These are phyloP conservation scores for Annulohypoxylon stygium DNA, from an alignment of 495 filamentous ascomycete genomes.

Conservation along the genomic window DNA sequence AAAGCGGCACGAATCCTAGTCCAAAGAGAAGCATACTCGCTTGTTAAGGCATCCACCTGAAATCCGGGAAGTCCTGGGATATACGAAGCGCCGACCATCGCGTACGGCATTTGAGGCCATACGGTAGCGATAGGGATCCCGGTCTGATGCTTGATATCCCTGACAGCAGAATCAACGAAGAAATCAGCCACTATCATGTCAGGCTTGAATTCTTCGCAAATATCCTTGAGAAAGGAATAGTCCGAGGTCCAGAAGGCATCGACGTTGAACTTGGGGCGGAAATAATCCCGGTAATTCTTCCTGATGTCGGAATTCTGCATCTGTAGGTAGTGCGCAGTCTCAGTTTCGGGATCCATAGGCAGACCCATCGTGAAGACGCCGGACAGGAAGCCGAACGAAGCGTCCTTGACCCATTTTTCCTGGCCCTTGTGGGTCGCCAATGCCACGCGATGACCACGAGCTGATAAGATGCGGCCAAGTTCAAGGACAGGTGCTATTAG, in stretches of 20 bases:
- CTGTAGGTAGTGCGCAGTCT: conserved; percentile 49
- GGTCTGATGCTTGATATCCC: conserved; percentile 53
- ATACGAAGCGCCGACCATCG: conserved; percentile 53
- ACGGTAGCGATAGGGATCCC: conserved; percentile 54
- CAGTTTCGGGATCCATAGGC: conserved; percentile 33
- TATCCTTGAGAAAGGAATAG: conserved; percentile 50
- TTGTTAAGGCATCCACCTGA: conserved; percentile 54
- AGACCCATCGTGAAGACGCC: conserved; percentile 37
- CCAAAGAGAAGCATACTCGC: conserved; percentile 54
- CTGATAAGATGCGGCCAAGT: conserved; percentile 52
- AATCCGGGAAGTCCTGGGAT: conserved; percentile 58
- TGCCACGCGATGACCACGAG: conserved; percentile 54
- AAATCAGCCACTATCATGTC: conserved; percentile 57
- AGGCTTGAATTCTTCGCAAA: conserved; percentile 43
- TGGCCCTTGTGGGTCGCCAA: conserved; percentile 57
- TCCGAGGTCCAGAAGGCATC: conserved; percentile 58
- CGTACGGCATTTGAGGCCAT: conserved; percentile 56
- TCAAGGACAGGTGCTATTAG: conserved; percentile 54
- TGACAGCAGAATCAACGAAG: conserved; percentile 54
- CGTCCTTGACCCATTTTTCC: conserved; percentile 49
- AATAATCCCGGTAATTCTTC: conserved; percentile 41
- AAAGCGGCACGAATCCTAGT: conserved; percentile 51
- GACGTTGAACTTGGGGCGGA: conserved; percentile 53
- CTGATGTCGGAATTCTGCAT: conserved; percentile 52
- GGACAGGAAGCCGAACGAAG: conserved; percentile 48